phyloP scores from a whole-genome alignment of 2,329 filamentous ascomycete species.

The Cladosporium sp. region DNA sequence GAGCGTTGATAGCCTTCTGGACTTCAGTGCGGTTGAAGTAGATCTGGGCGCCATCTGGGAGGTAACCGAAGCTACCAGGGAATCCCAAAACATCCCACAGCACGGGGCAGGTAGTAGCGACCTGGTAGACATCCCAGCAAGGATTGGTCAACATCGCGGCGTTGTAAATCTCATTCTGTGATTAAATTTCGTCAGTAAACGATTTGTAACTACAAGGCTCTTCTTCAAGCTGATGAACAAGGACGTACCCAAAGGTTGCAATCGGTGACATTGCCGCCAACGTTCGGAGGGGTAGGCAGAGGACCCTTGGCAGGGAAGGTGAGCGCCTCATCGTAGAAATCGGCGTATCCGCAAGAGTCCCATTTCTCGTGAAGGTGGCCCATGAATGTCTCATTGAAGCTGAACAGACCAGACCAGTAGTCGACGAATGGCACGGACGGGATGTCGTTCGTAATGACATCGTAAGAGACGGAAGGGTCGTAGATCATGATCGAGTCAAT shows the following conservation, averaged over 20 bases:
- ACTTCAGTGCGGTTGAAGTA: slow-evolving; percentile 37
- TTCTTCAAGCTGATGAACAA: not conserved
- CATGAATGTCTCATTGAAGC: slow-evolving; percentile 58
- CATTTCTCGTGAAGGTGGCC: slow-evolving; percentile 47
- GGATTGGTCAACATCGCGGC: slow-evolving; percentile 62
- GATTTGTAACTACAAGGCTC: not conserved
- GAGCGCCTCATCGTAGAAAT: slow-evolving; percentile 58
- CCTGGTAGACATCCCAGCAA: slow-evolving; percentile 74
- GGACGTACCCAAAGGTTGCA: slow-evolving; percentile 41
- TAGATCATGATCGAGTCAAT: slow-evolving; percentile 67
- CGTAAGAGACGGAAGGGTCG: slow-evolving; percentile 60
- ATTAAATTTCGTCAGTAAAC: not conserved
- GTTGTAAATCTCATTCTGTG: slow-evolving; percentile 50
- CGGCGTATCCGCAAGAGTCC: slow-evolving; percentile 58
- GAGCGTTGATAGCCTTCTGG: slow-evolving; percentile 36
- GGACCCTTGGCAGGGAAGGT: slow-evolving; percentile 64
- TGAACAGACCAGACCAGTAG: slow-evolving; percentile 57
- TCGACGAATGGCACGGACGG: slow-evolving; percentile 58
- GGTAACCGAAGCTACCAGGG: slow-evolving; percentile 61
- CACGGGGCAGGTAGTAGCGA: slow-evolving; percentile 67
- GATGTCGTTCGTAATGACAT: slow-evolving; percentile 47
- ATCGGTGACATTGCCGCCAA: slow-evolving; percentile 38
- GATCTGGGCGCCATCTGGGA: slow-evolving; percentile 57
- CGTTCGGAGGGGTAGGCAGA: slow-evolving; percentile 52
- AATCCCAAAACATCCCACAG: slow-evolving; percentile 67